These are phyloP conservation scores for Penicillium corylophilum DNA, from an alignment of 2,329 filamentous ascomycete species.

Conservation along the genomic window DNA sequence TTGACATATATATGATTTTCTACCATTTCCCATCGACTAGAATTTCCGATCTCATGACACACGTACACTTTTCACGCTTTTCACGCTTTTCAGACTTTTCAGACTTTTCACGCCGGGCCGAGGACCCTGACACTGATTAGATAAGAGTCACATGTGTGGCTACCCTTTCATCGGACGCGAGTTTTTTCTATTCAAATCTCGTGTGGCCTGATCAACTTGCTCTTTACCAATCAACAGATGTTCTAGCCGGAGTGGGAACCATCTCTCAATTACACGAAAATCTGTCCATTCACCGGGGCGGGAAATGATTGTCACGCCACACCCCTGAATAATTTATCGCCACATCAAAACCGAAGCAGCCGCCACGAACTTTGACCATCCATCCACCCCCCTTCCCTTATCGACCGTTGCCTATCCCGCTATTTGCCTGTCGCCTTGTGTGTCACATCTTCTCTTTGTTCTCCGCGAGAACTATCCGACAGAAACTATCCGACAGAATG, in stretches of 20 bases:
- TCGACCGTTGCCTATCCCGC: not conserved
- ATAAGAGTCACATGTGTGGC: not conserved
- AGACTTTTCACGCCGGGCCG: not conserved
- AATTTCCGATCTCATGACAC: too few relatives aligned
- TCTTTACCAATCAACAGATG: not conserved
- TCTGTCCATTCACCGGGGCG: constrained; percentile 16
- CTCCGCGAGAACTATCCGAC: not conserved
- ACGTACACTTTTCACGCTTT: too few relatives aligned
- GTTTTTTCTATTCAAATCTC: not conserved
- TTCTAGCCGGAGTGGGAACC: not conserved
- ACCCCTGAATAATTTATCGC: constrained; percentile 19
- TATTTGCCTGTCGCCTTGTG: not conserved
- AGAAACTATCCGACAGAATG: constrained; percentile 59
- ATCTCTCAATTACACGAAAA: not conserved
- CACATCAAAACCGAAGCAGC: constrained; percentile 3
- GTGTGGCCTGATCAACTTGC: not conserved
- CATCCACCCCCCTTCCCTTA: not conserved
- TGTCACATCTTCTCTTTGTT: not conserved
- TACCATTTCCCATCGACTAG: too few relatives aligned
- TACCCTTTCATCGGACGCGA: not conserved
- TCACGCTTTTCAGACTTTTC: too few relatives aligned
- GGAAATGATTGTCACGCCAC: constrained; percentile 24
- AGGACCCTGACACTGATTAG: not conserved
- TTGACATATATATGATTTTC: too few relatives aligned
- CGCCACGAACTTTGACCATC: not conserved